Percentiles rank a stretch among this genome's conserved stretches.
phyloP scores from a whole-genome alignment of 2,329 filamentous ascomycete genomes.

The Purpureocillium lavendulum region DNA sequence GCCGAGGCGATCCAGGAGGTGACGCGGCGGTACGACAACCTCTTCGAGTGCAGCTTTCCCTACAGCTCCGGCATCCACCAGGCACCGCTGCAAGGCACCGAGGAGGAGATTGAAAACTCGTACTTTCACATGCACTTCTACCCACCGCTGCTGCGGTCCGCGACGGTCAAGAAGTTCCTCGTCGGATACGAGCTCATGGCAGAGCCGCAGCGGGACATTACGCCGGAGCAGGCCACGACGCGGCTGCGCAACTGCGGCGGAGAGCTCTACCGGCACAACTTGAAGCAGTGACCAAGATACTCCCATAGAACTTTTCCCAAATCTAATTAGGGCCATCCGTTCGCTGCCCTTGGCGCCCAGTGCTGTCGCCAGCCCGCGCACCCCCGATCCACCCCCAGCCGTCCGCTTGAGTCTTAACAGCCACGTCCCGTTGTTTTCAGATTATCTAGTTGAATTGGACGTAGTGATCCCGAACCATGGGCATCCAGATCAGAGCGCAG shows the following conservation, averaged over 20 bases:
- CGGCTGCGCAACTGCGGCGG: constrained; percentile 69
- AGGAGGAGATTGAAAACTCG: constrained; percentile 77
- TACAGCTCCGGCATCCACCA: constrained; percentile 97
- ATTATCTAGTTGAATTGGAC: constrained; percentile 32
- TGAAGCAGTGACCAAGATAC: constrained; percentile 12
- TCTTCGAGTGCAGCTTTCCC: constrained; percentile 94
- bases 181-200: constrained; percentile 96
- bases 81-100: constrained; percentile 73
- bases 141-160: constrained; percentile 82
- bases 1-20: constrained; percentile 83
- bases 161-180: constrained; percentile 90
- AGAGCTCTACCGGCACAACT: constrained; percentile 69
- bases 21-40: constrained; percentile 86
- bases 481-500: constrained; percentile 52
- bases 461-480: constrained; percentile 61
- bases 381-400: too few relatives aligned
- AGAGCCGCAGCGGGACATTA: constrained; percentile 97
- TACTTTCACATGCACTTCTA: constrained; percentile 98
- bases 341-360: neutral
- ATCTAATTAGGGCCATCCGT: neutral
- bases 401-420: too few relatives aligned
- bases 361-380: neutral
- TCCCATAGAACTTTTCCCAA: neutral
- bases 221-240: constrained; percentile 85
- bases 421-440: too few relatives aligned